Evolutionary conservation across 305 asterid species (phyloP).

Genomic region (Withania somnifera): DNA sequence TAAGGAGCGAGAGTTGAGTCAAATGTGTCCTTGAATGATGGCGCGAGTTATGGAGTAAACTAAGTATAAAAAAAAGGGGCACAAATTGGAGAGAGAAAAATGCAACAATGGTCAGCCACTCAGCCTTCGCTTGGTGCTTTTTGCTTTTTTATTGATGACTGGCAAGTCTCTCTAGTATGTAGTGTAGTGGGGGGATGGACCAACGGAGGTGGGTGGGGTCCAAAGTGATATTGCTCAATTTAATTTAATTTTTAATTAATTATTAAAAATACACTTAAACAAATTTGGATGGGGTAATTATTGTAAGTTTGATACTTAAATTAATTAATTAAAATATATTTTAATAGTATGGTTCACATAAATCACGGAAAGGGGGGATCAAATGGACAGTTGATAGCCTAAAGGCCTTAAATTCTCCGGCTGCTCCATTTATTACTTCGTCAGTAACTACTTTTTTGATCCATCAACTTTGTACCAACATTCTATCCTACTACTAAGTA

Average conservation of each 20-base stretch:
- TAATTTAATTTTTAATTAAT: no score
- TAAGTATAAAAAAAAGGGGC: background rate
- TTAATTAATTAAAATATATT: no score
- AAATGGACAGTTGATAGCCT: background rate
- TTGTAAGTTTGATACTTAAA: no score
- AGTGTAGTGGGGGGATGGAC: background rate
- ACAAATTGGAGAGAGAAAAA: background rate
- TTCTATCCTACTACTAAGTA: background rate
- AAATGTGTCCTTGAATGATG: constrained; percentile 43
- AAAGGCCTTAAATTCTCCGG: background rate
- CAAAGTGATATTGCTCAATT: background rate
- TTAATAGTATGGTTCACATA: background rate
- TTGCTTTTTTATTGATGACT: constrained; percentile 5
- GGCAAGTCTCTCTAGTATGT: background rate
- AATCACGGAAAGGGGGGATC: background rate
- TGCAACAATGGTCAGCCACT: constrained; percentile 4
- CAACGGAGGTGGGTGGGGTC: background rate
- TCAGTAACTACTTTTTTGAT: background rate
- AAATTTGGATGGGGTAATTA: no score
- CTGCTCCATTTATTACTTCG: background rate
- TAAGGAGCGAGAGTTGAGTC: constrained; percentile 3
- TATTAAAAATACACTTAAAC: no score
- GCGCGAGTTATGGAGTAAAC: constrained; percentile 29
- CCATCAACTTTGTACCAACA: background rate
- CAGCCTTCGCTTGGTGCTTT: constrained; percentile 12